Percentiles rank a stretch among this genome's conserved stretches.
phyloP scores from a whole-genome alignment of 768 basidiomycete genomes.

The Cyclocybe aegerita region DNA sequence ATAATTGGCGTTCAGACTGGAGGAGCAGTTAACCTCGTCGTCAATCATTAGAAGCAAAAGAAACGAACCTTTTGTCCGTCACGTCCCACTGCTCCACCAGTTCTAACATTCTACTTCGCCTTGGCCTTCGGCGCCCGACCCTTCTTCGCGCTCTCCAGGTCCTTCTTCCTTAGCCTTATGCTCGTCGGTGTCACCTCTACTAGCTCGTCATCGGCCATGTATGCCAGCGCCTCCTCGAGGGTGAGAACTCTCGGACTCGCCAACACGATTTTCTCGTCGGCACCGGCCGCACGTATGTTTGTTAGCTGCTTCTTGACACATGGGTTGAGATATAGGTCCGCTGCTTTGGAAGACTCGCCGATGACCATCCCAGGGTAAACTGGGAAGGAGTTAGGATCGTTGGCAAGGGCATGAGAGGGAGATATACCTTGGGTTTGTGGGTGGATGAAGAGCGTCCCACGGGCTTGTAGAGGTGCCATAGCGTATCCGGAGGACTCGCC shows the following conservation, averaged over 20 bases:
- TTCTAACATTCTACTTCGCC: slow-evolving; percentile 6
- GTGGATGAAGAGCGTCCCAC: slow-evolving; percentile 45
- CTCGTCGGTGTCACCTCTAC: slow-evolving; percentile 46
- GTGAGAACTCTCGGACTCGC: slow-evolving; percentile 42
- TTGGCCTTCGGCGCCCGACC: slow-evolving; percentile 25
- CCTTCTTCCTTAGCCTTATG: slow-evolving; percentile 41
- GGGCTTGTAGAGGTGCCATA: slow-evolving; percentile 48
- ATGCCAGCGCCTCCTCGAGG: slow-evolving; percentile 45
- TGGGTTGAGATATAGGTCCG: slow-evolving; percentile 48
- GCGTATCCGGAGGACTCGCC: slow-evolving; percentile 49
- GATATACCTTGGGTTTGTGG: slow-evolving; percentile 39
- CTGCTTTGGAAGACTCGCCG: slow-evolving; percentile 45
- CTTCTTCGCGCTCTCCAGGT: slow-evolving; percentile 35
- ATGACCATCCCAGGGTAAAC: slow-evolving; percentile 55
- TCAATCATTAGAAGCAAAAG: background rate
- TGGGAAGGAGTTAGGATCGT: slow-evolving; percentile 10
- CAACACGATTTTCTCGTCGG: slow-evolving; percentile 50
- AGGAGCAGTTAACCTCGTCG: background rate
- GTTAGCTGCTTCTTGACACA: slow-evolving; percentile 49
- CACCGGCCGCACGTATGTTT: slow-evolving; percentile 46
- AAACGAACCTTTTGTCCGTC: background rate
- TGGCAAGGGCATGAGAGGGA: background rate
- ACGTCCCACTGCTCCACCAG: too few species aligned
- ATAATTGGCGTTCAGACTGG: too few species aligned
- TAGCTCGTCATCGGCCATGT: slow-evolving; percentile 50